Evolutionary conservation across 148 eudicot species (phyloP).

Genomic region (Salicornia ramosissima): DNA sequence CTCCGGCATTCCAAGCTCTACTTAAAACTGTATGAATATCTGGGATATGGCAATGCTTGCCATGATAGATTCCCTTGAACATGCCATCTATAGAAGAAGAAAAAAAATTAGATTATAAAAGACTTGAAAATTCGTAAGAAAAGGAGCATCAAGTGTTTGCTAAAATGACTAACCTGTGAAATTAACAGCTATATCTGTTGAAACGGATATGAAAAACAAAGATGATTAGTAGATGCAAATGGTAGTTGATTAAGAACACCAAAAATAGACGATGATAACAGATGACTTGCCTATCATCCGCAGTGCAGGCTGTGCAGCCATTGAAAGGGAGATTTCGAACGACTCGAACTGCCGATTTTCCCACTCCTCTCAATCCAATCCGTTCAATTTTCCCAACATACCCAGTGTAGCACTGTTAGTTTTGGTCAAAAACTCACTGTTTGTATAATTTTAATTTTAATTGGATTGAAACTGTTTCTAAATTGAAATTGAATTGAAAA

Average conservation of each 20-base stretch:
- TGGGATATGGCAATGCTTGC: slow-evolving; percentile 51
- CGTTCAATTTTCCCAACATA: too few relatives aligned
- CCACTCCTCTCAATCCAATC: too few relatives aligned
- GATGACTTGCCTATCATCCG: slow-evolving; percentile 80
- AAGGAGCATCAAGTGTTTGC: slow-evolving; percentile 9
- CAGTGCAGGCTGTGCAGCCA: slow-evolving; percentile 57
- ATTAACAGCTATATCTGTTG: slow-evolving; percentile 87
- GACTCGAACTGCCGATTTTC: too few relatives aligned
- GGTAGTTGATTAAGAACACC: not conserved
- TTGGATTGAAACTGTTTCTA: too few relatives aligned
- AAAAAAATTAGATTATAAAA: not conserved
- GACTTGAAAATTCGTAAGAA: not conserved
- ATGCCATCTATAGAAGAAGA: slow-evolving; percentile 52
- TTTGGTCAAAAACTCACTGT: too few relatives aligned
- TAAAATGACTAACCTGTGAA: slow-evolving; percentile 68
- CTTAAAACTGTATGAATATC: slow-evolving; percentile 46
- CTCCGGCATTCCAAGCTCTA: slow-evolving; percentile 94
- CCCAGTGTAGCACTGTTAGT: too few relatives aligned
- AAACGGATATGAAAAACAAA: not conserved
- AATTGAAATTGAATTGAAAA: too few relatives aligned
- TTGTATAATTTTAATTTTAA: too few relatives aligned
- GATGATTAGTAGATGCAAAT: not conserved
- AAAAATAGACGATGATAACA: not conserved
- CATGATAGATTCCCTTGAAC: slow-evolving; percentile 91
- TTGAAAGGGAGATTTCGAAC: slow-evolving; percentile 22